Evolutionary conservation across 2,329 filamentous ascomycete species (phyloP).

Genomic region (Rhynchosporium secalis): DNA sequence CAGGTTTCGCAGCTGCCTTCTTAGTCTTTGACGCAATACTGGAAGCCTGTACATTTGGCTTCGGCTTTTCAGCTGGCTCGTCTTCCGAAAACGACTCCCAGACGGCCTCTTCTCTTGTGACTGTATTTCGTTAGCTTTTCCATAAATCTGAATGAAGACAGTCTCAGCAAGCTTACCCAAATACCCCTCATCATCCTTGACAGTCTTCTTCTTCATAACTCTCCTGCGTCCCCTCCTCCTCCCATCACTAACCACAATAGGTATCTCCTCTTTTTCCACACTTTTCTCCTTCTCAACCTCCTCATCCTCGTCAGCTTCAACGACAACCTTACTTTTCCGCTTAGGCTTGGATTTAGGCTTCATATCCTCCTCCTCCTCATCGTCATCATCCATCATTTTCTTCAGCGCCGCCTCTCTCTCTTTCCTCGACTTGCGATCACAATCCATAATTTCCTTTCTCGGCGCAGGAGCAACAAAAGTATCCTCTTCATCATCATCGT

Average conservation of each 20-base stretch:
- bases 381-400: conserved; percentile 77
- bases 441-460: conserved; percentile 36
- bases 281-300: conserved; percentile 28
- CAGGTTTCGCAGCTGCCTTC: conserved; percentile 57
- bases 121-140: conserved; percentile 46
- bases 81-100: conserved; percentile 97
- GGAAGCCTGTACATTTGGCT: conserved; percentile 47
- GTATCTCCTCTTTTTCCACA: conserved; percentile 26
- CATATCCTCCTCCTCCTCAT: conserved; percentile 48
- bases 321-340: conserved; percentile 43
- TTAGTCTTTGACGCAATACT: conserved; percentile 50
- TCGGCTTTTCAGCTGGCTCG: conserved; percentile 63
- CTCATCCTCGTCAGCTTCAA: conserved; percentile 37
- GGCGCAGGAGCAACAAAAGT: conserved; percentile 48
- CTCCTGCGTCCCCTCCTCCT: conserved; percentile 74
- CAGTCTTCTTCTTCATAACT: conserved; percentile 84
- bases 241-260: conserved; percentile 52
- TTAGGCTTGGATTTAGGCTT: conserved; percentile 32
- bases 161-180: conserved; percentile 59
- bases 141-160: neutral
- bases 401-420: conserved; percentile 66
- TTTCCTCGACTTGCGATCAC: conserved; percentile 49
- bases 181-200: conserved; percentile 87
- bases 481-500: conserved; percentile 56
- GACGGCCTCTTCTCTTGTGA: conserved; percentile 78